Evolutionary conservation across 257 asterid genomes (phyloP).

Genomic region (Gentiana dahurica): DNA sequence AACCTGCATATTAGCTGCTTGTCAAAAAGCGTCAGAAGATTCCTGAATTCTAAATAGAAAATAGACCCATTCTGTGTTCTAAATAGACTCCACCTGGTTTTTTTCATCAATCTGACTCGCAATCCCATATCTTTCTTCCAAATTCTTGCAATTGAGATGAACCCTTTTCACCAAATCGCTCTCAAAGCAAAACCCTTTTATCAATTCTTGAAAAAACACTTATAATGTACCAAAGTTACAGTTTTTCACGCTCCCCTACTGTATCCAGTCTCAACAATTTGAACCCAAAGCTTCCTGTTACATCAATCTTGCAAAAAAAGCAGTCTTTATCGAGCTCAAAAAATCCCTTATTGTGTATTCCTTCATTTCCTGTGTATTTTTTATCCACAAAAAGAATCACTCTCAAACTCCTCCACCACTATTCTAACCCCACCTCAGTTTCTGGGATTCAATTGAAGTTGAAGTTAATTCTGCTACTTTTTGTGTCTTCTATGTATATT

Average conservation of each 20-base stretch:
- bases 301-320: conserved; percentile 4
- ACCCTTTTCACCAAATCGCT: conserved; percentile 13
- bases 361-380: conserved; percentile 21
- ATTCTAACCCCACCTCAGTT: conserved; percentile 26
- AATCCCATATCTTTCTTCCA: conserved; percentile 19
- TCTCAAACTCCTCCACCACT: conserved; percentile 22
- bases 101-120: conserved; percentile 10
- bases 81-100: conserved; percentile 3
- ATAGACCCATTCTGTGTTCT: conserved; percentile 7
- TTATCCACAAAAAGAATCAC: conserved; percentile 31
- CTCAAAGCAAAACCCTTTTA: conserved; percentile 15
- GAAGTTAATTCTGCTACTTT: conserved; percentile 23
- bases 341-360: conserved; percentile 12
- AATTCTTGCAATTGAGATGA: conserved; percentile 15
- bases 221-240: conserved; percentile 25
- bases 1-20: not conserved
- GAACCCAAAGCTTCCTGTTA: conserved; percentile 4
- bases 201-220: conserved; percentile 33
- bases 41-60: conserved; percentile 16
- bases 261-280: conserved; percentile 11
- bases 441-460: conserved; percentile 28
- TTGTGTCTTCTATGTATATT: conserved; percentile 24
- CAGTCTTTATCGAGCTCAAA: conserved; percentile 8
- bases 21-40: conserved; percentile 23
- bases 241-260: conserved; percentile 22